These are phyloP conservation scores for Penicillium silybi DNA, from an alignment of 495 filamentous ascomycete genomes.

Conservation along the genomic window DNA sequence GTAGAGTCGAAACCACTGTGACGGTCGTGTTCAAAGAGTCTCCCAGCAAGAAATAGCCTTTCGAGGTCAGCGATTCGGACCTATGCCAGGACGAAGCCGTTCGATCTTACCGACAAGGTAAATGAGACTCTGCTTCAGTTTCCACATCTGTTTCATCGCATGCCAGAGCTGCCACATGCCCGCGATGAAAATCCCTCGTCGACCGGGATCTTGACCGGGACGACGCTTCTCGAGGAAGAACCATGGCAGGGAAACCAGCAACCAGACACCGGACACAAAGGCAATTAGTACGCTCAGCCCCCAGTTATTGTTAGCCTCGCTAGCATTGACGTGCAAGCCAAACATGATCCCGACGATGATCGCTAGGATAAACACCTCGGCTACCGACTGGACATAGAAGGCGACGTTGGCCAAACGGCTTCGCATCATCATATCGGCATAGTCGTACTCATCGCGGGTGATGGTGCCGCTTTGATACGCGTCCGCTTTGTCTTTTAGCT, in stretches of 20 bases:
- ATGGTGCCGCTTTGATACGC: conserved; percentile 50
- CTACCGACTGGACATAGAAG: conserved; percentile 59
- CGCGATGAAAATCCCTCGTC: conserved; percentile 47
- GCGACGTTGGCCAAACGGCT: conserved; percentile 57
- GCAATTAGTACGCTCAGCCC: conserved; percentile 61
- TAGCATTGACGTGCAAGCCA: conserved; percentile 54
- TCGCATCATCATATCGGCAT: conserved; percentile 58
- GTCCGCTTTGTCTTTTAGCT: conserved; percentile 51
- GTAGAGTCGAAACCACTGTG: conserved; percentile 60
- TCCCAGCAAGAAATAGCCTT: conserved; percentile 61
- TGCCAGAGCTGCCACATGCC: conserved; percentile 57
- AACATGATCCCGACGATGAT: conserved; percentile 63
- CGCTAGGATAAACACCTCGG: conserved; percentile 57
- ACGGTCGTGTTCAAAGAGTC: conserved; percentile 65
- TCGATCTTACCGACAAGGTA: conserved; percentile 52
- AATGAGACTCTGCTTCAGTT: conserved; percentile 58
- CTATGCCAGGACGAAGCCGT: not conserved
- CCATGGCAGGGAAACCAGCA: conserved; percentile 58
- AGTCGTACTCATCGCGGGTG: conserved; percentile 56
- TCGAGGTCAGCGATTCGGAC: not conserved
- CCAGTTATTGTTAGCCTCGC: conserved; percentile 59
- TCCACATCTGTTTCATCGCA: conserved; percentile 56
- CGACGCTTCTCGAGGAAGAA: conserved; percentile 60
- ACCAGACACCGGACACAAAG: conserved; percentile 60
- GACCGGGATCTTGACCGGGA: conserved; percentile 51